These are phyloP conservation scores for Metschnikowia proteae DNA, from an alignment of 805 yeast species.

Conservation along the genomic window DNA sequence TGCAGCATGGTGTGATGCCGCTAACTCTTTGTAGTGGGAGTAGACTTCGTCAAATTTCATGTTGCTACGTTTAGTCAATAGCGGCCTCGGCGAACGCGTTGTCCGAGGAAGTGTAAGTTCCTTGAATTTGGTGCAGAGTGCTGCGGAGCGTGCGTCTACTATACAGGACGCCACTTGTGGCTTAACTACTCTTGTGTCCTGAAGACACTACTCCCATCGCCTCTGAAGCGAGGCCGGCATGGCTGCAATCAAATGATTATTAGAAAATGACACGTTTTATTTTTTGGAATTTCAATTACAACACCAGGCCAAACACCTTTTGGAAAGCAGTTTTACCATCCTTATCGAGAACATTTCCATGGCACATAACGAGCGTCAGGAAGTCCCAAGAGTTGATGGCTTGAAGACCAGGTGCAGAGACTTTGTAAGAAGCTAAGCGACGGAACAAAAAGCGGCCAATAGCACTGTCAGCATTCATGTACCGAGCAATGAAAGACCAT, in stretches of 20 bases:
- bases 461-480: conserved; percentile 38
- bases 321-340: conserved; percentile 15
- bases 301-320: conserved; percentile 14
- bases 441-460: conserved; percentile 31
- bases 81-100: background rate
- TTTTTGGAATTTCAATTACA: background rate
- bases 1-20: background rate
- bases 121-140: background rate
- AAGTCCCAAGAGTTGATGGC: conserved; percentile 26
- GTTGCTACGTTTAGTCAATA: background rate
- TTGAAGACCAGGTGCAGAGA: conserved; percentile 16
- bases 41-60: background rate
- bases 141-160: background rate
- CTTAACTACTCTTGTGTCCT: background rate
- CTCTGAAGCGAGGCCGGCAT: too few species aligned
- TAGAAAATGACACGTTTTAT: too few species aligned
- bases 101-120: background rate
- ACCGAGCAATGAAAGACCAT: conserved; percentile 36
- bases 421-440: conserved; percentile 18
- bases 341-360: conserved; percentile 18
- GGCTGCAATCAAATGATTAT: too few species aligned
- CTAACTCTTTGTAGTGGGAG: background rate
- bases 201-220: too few species aligned
- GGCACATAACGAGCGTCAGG: conserved; percentile 24
- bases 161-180: background rate